These are phyloP conservation scores for Metschnikowia aberdeeniae DNA, from an alignment of 805 yeast species.

Conservation along the genomic window DNA sequence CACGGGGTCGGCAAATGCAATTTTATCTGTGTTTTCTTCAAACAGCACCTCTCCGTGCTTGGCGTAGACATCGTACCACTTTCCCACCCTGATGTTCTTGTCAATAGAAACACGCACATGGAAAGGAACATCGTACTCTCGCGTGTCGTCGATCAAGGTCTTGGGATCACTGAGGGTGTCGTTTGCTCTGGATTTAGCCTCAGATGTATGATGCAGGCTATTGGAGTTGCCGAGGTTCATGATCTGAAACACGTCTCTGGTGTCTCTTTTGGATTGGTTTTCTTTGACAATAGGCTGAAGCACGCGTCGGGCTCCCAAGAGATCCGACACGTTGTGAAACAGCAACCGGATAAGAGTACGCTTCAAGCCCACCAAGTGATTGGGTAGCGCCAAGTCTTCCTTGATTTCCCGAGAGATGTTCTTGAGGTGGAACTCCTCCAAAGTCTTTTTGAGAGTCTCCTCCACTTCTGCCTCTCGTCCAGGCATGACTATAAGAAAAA, in stretches of 20 bases:
- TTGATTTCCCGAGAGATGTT: slow-evolving; percentile 51
- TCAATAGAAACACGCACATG: slow-evolving; percentile 97
- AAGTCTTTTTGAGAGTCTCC: slow-evolving; percentile 65
- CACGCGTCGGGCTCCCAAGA: slow-evolving; percentile 67
- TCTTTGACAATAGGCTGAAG: slow-evolving; percentile 66
- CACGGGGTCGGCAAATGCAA: slow-evolving; percentile 96
- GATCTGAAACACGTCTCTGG: slow-evolving; percentile 63
- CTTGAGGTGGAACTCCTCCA: slow-evolving; percentile 61
- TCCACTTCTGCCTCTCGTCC: slow-evolving; percentile 74
- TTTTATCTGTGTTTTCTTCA: slow-evolving; percentile 62
- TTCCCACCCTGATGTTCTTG: slow-evolving; percentile 80
- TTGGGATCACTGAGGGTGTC: slow-evolving; percentile 46
- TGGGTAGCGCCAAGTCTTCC: slow-evolving; percentile 79
- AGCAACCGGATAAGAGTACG: slow-evolving; percentile 60
- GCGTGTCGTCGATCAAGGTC: slow-evolving; percentile 67
- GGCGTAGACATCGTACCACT: slow-evolving; percentile 85
- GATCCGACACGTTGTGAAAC: slow-evolving; percentile 71
- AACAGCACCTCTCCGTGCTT: slow-evolving; percentile 52
- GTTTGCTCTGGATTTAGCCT: slow-evolving; percentile 7
- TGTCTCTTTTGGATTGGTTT: slow-evolving; percentile 58
- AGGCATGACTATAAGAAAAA: slow-evolving; percentile 62
- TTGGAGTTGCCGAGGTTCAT: slow-evolving; percentile 39
- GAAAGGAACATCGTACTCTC: slow-evolving; percentile 95
- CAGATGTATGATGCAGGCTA: slow-evolving; percentile 6
- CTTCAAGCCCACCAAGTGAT: slow-evolving; percentile 78